Evolutionary conservation across 805 yeast genomes (phyloP).

Genomic region (Scheffersomyces coipomensis): DNA sequence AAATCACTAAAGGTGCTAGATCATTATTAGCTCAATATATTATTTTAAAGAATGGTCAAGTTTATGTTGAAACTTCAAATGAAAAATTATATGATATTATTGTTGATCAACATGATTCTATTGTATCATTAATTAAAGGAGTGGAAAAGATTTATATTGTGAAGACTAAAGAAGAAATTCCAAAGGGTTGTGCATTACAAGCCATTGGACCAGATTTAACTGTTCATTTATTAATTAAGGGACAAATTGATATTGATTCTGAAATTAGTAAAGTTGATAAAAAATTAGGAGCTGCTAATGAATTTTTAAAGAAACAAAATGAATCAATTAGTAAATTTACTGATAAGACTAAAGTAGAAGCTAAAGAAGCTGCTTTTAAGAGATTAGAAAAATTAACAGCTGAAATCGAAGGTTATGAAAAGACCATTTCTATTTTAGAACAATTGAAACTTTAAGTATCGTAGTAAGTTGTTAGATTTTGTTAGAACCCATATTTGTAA

Average conservation of each 20-base stretch:
- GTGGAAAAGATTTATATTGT: constrained; percentile 74
- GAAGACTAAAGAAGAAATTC: constrained; percentile 53
- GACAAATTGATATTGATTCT: constrained; percentile 88
- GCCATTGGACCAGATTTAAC: constrained; percentile 78
- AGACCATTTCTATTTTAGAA: constrained; percentile 82
- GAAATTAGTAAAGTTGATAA: constrained; percentile 81
- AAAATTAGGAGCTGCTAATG: constrained; percentile 68
- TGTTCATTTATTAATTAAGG: constrained; percentile 91
- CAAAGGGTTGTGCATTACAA: constrained; percentile 87
- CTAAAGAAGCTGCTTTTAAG: constrained; percentile 70
- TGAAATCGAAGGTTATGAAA: constrained; percentile 86
- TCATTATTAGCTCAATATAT: constrained; percentile 88
- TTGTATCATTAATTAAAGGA: constrained; percentile 88
- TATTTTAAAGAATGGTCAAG: constrained; percentile 84
- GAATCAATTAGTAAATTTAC: constrained; percentile 82
- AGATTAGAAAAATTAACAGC: constrained; percentile 72
- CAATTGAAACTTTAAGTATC: constrained; percentile 53
- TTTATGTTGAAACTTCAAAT: constrained; percentile 71
- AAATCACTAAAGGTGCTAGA: constrained; percentile 86
- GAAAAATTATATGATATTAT: constrained; percentile 52
- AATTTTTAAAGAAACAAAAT: constrained; percentile 58
- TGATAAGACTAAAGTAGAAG: constrained; percentile 79
- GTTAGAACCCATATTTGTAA: constrained; percentile 3
- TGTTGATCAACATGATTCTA: constrained; percentile 74
- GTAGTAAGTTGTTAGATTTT: no score